These are phyloP conservation scores for Aspergillus novofumigatus DNA, from an alignment of 2,329 filamentous ascomycete species.

Conservation along the genomic window DNA sequence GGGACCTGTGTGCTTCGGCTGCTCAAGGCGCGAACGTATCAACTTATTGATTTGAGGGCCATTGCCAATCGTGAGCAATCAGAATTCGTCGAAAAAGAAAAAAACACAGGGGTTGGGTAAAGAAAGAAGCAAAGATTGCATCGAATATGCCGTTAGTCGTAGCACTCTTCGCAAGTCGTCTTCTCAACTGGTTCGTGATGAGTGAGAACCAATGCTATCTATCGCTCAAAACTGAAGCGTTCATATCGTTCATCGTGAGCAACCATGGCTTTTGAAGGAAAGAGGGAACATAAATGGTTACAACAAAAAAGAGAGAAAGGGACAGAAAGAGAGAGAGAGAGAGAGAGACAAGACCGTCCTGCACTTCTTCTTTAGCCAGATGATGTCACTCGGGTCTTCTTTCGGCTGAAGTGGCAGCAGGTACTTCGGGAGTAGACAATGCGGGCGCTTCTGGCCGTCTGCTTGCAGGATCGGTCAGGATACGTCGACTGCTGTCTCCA, in stretches of 20 bases:
- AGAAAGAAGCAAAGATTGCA: conserved; percentile 2
- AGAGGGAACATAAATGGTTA: neutral
- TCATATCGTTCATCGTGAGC: conserved; percentile 21
- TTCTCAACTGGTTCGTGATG: conserved; percentile 10
- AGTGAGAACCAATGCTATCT: conserved; percentile 27
- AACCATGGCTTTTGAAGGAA: conserved; percentile 5
- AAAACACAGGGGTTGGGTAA: neutral
- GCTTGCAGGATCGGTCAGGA: conserved; percentile 19
- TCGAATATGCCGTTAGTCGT: conserved; percentile 11
- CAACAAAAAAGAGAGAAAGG: conserved; percentile 1
- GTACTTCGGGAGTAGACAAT: conserved; percentile 16
- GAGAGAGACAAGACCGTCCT: neutral
- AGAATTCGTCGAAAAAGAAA: conserved; percentile 5
- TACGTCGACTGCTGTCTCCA: conserved; percentile 21
- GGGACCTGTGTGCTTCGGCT: conserved; percentile 10
- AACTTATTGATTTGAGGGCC: conserved; percentile 1
- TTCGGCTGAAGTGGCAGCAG: conserved; percentile 16
- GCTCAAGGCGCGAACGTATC: conserved; percentile 2
- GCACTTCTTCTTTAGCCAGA: neutral
- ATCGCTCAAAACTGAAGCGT: conserved; percentile 25
- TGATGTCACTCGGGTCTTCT: conserved; percentile 16
- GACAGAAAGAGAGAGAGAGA: neutral
- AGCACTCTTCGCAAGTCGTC: conserved; percentile 14
- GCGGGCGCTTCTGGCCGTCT: conserved; percentile 20
- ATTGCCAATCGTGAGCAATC: conserved; percentile 9